Conservation (phyloP, 495 filamentous ascomycete genomes). For the Thozetella sp. region DNA sequence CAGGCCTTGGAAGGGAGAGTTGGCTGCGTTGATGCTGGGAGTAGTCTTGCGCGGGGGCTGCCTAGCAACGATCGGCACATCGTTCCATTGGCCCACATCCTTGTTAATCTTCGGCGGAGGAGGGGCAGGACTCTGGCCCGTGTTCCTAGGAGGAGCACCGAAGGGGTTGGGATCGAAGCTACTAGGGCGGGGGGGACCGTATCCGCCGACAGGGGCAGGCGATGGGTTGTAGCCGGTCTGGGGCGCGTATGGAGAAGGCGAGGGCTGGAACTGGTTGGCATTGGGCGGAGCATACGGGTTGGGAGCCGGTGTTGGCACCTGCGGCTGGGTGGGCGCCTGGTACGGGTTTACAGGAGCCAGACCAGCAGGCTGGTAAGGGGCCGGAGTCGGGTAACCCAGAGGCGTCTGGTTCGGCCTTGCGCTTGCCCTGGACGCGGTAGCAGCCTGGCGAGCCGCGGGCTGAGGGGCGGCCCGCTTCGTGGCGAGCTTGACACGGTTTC, state of each 20-base stretch:
- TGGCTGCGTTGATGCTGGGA: constrained; percentile 63
- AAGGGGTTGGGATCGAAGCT: constrained; percentile 12
- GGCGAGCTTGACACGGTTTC: constrained; percentile 84
- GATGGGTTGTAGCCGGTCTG: constrained; percentile 29
- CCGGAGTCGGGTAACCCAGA: constrained; percentile 37
- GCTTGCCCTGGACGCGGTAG: constrained; percentile 18
- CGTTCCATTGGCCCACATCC: constrained; percentile 86
- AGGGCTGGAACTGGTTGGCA: constrained; percentile 26
- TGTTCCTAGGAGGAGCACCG: constrained; percentile 40
- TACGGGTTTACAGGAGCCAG: constrained; percentile 37
- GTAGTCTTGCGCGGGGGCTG: constrained; percentile 70
- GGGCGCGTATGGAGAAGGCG: constrained; percentile 31
- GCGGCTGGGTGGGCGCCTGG: constrained; percentile 25
- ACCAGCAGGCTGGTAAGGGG: constrained; percentile 28
- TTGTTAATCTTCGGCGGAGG: constrained; percentile 72
- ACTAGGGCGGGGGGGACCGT: constrained; percentile 24
- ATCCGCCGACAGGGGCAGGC: constrained; percentile 26
- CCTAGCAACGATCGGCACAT: constrained; percentile 86
- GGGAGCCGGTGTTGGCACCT: constrained; percentile 37
- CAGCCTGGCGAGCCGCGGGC: constrained; percentile 25
- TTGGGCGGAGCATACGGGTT: constrained; percentile 66
- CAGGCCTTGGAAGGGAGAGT: constrained; percentile 70
- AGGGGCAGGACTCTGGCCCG: constrained; percentile 60
- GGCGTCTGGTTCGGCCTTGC: constrained; percentile 15
- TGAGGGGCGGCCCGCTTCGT: constrained; percentile 63